A percentile compares a stretch with the other conserved stretches of the same genome.
Conservation (phyloP, 2,329 filamentous ascomycete genomes). For the Alternaria infectoria region DNA sequence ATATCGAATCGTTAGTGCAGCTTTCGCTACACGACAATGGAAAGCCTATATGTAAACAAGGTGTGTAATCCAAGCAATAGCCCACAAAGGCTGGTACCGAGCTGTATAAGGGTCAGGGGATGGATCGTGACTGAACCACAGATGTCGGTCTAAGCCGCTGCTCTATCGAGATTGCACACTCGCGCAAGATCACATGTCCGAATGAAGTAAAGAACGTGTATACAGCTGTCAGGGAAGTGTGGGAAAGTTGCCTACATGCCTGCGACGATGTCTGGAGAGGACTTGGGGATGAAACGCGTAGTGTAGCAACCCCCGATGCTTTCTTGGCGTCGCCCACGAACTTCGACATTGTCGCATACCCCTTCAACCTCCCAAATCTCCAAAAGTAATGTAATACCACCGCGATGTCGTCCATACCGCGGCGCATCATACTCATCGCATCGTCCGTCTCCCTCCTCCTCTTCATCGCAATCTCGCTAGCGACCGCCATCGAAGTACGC, state of each 20-base stretch:
- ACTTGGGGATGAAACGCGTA: constrained; percentile 26
- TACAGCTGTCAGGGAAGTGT: not conserved
- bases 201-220: not conserved
- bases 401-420: constrained; percentile 28
- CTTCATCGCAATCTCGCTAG: constrained; percentile 38
- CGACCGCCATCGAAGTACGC: constrained; percentile 37
- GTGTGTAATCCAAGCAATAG: not conserved
- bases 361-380: not conserved
- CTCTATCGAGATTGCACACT: not conserved
- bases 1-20: not conserved
- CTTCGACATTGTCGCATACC: not conserved
- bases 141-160: not conserved
- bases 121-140: not conserved
- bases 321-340: constrained; percentile 9
- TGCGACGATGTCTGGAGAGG: not conserved
- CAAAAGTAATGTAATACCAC: not conserved
- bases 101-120: not conserved
- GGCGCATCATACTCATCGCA: constrained; percentile 28
- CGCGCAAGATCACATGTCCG: not conserved
- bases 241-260: not conserved
- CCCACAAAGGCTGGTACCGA: not conserved
- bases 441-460: constrained; percentile 35
- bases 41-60: not conserved
- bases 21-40: not conserved
- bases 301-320: constrained; percentile 19